These are phyloP conservation scores for Byssoonygena ceratinophila DNA, from an alignment of 2,329 filamentous ascomycete species.

Conservation along the genomic window DNA sequence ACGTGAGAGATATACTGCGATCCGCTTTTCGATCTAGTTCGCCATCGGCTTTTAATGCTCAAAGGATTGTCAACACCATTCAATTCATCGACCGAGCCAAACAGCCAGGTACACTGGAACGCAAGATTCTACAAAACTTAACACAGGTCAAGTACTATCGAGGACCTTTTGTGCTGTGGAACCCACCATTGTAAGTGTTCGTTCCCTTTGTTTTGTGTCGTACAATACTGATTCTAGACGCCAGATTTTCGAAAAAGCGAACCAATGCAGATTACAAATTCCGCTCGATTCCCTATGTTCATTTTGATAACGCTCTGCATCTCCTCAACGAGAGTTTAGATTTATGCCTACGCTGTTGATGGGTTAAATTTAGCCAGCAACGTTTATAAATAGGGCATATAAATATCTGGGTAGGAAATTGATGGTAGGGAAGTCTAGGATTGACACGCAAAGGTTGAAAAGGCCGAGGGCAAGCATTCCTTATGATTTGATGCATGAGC, in stretches of 20 bases:
- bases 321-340: constrained; percentile 41
- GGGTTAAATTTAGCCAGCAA: not conserved
- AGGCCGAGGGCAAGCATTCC: too few species aligned
- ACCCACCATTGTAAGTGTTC: constrained; percentile 25
- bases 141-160: constrained; percentile 37
- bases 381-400: too few species aligned
- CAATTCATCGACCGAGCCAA: constrained; percentile 37
- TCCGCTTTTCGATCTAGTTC: constrained; percentile 34
- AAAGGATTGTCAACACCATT: constrained; percentile 37
- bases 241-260: constrained; percentile 9
- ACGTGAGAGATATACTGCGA: constrained; percentile 39
- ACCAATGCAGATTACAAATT: constrained; percentile 19
- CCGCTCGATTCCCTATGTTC: constrained; percentile 29
- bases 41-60: constrained; percentile 29
- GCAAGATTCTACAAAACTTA: constrained; percentile 40
- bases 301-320: constrained; percentile 37
- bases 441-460: too few species aligned
- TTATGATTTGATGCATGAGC: too few species aligned
- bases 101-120: constrained; percentile 34
- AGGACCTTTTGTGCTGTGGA: constrained; percentile 24
- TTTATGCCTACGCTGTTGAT: constrained; percentile 31
- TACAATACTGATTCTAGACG: not conserved
- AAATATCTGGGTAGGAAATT: constrained; percentile 11
- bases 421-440: not conserved
- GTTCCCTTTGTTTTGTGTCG: not conserved